Conservation (phyloP, 1,284 basidiomycete genomes). For the Cryptococcus amylolentus region DNA sequence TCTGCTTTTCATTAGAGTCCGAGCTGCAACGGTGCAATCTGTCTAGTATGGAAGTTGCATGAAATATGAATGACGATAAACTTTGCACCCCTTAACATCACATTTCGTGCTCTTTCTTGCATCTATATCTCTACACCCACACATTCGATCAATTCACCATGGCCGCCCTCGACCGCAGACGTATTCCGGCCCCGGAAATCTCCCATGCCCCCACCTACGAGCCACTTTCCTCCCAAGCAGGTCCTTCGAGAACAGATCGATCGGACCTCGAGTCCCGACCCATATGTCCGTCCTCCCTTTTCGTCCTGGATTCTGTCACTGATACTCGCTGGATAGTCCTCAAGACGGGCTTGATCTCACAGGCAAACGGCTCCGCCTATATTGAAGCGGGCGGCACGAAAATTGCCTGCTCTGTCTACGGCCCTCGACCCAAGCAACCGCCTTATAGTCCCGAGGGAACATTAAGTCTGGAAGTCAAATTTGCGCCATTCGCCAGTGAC, state of each 20-base stretch:
- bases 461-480: conserved; percentile 93
- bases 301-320: background rate
- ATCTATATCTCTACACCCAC: background rate
- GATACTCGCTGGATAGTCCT: conserved; percentile 60
- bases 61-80: background rate
- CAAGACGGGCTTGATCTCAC: conserved; percentile 80
- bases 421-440: conserved; percentile 66
- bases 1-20: background rate
- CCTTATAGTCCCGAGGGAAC: conserved; percentile 79
- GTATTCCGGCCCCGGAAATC: conserved; percentile 82
- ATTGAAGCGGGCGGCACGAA: conserved; percentile 84
- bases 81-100: background rate
- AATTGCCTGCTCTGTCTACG: conserved; percentile 95
- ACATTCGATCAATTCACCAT: background rate
- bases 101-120: background rate
- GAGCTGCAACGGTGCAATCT: background rate
- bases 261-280: conserved; percentile 65
- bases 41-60: background rate
- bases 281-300: conserved; percentile 9
- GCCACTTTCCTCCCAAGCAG: conserved; percentile 33
- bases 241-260: conserved; percentile 54
- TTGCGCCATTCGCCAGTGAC: conserved; percentile 83
- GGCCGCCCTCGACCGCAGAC: conserved; percentile 67
- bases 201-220: conserved; percentile 65
- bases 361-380: conserved; percentile 93